These are phyloP conservation scores for Hortiboletus flavorubellus DNA, from an alignment of 768 basidiomycete species.

Conservation along the genomic window DNA sequence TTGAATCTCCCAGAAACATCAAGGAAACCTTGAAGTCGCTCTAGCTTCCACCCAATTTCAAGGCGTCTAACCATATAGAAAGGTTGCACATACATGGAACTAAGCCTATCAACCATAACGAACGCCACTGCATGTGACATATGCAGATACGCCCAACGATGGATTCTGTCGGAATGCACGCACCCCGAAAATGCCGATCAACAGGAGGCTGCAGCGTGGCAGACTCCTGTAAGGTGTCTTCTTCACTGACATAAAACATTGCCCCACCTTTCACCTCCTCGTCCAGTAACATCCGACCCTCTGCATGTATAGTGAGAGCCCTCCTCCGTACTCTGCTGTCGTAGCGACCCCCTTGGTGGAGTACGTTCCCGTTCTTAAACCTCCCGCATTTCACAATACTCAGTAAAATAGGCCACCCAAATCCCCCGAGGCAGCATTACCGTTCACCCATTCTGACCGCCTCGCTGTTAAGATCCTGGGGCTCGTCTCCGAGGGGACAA, in stretches of 20 bases:
- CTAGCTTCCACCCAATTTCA: not conserved
- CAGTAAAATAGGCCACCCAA: not conserved
- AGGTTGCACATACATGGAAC: too few species aligned
- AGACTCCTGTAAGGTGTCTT: not conserved
- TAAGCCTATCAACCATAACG: too few species aligned
- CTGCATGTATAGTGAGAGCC: conserved; percentile 10
- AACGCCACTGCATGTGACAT: not conserved
- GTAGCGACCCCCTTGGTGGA: not conserved
- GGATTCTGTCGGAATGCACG: not conserved
- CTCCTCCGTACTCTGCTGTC: conserved; percentile 19
- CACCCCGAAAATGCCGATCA: not conserved
- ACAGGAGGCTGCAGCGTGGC: conserved; percentile 5
- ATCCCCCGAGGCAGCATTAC: not conserved
- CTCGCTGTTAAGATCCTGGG: conserved; percentile 3
- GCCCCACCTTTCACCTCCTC: not conserved
- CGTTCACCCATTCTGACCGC: conserved; percentile 8
- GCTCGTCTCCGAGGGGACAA: conserved; percentile 15
- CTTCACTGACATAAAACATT: not conserved
- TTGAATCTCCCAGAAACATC: not conserved
- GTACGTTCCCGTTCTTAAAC: not conserved
- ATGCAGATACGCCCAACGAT: conserved; percentile 1
- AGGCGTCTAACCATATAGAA: not conserved
- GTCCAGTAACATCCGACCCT: not conserved
- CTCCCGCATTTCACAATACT: not conserved
- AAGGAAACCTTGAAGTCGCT: not conserved